Base-by-base conservation (phyloP, 2,329 filamentous ascomycete species). In the Pezicula carpinea region DNA sequence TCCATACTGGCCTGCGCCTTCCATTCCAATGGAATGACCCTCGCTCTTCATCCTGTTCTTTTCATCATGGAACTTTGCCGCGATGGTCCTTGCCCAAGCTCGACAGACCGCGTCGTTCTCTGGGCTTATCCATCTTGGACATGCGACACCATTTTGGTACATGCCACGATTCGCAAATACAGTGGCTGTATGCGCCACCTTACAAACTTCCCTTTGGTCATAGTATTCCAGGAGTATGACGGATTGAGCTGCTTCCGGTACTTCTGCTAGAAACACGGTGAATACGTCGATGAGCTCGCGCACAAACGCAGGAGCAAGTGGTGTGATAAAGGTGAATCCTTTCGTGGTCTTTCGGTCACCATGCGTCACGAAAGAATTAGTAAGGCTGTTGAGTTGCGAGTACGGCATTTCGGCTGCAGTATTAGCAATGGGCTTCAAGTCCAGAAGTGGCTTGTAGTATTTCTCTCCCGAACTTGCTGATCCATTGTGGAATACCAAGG, bases 301-400 rank as follows among this genome's bases (percentile, higher is more conserved):
- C 4, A 64, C 60, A 19, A 65, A 61, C 0, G 19, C 35, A 0
- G 54, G 22, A 17, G 54, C 46, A 1, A 69, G 46, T 1, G 68
- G 67, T 3, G 63, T 36, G 21, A 63, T 62, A 50, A 66, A 66
- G 2, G 61, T 62, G 0, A 61, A 62, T 14, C 65, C 66, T 44
- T 63, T 64, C 47, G 68, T 67, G 13, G 58, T 59, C 49, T 66
- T 66, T 29, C 68, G 58, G 6, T 65, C 66, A 1, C 69, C 70
- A 40, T 60, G 64, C 14, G 50, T 53, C 1, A 55, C 50, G 2
- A 47, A 46, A 5, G 53, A 47, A 39, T 67, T 67, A 3, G 68
- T 50, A 6, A 66, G 33, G 1, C 47, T 45, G 42, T 70, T 69
- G 6, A 68, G 50, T 6, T 57, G 52, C 15, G 50, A 48, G 46